Evolutionary conservation across 176 grass and related monocot species (phyloP), one percentile per base, ranked within the genome.

Genomic region (Oryza meridionalis): DNA sequence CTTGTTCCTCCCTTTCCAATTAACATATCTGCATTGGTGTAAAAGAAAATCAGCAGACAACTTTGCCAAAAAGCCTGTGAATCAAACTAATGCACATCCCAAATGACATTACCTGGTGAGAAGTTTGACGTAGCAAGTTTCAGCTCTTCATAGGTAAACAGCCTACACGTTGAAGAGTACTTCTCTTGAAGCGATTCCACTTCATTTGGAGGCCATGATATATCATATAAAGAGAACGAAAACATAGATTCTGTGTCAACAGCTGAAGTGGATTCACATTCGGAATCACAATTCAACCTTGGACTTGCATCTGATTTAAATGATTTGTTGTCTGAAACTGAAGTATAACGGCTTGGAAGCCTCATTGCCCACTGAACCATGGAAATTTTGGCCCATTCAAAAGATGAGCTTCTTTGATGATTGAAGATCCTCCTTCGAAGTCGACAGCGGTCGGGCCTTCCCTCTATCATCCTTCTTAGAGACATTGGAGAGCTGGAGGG

Each of bases 1-100:
- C 97, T 99, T 17, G 84, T 94, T 72, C 97, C 97, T 46, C 97
- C 97, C 55, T 99, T 99, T 58, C 97, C 97, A 69, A 96, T 94
- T 53, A 99, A 78, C 71, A 96, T 99, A 45, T 92, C 97, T 99
- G 80, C 86, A 85, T 84, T 76, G 32, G 10, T 40, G 24, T 27
- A n/a, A 42, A 79, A 78, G 10, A 73, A 90, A 77, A 67, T 19
- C 62, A 81, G 15, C 0, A 11, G 50, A 47, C 14, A 61, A 5
- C 22, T 42, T 66, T 59, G 50, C 49, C 16, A 24, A 82, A 80
- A 50, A 73, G 70, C 27, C 45, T 31, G 6, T 4, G 46, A 31
- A 93, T 17, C 37, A 66, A 79, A 84, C 6, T 31, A 84, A 22
- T 33, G 25, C 9, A 76, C 25, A 73, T 72, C 22, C 14, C n/a